These are phyloP conservation scores for Aspergillus viridinutans DNA, from an alignment of 2,329 filamentous ascomycete species.

Conservation along the genomic window DNA sequence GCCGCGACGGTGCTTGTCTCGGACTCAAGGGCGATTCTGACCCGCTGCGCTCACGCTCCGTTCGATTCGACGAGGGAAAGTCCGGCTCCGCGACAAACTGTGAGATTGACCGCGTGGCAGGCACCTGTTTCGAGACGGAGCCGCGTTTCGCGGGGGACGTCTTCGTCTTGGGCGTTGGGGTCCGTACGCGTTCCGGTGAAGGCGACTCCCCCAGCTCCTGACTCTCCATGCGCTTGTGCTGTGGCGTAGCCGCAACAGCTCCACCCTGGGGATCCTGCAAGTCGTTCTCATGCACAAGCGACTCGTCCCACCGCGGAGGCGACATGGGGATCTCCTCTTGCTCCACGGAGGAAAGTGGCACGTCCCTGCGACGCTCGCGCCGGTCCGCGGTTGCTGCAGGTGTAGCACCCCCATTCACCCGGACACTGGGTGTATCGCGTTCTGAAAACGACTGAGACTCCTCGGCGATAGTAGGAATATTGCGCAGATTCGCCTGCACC, in stretches of 20 bases:
- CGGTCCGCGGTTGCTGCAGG: background rate
- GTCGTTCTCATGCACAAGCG: slow-evolving; percentile 1
- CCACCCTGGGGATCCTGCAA: background rate
- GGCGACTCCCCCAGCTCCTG: slow-evolving; percentile 26
- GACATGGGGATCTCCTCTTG: slow-evolving; percentile 17
- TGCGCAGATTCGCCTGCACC: slow-evolving; percentile 3
- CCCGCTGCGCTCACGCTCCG: background rate
- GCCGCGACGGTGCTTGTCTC: background rate
- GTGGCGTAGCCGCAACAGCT: slow-evolving; percentile 4
- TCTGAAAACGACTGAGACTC: slow-evolving; percentile 3
- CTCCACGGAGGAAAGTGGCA: slow-evolving; percentile 27
- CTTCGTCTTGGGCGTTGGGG: slow-evolving; percentile 1
- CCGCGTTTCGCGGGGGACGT: background rate
- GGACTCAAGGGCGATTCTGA: background rate
- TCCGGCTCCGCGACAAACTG: background rate
- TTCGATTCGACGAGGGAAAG: background rate
- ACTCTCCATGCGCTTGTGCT: slow-evolving; percentile 18
- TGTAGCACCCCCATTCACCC: background rate
- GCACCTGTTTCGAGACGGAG: background rate
- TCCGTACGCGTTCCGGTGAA: slow-evolving; percentile 5
- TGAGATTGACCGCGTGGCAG: slow-evolving; percentile 2
- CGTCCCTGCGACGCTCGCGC: slow-evolving; percentile 12
- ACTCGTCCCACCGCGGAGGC: slow-evolving; percentile 7
- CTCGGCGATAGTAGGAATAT: slow-evolving; percentile 18
- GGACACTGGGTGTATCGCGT: background rate